Conservation (phyloP, 768 basidiomycete species). For the Auriscalpium orientale region DNA sequence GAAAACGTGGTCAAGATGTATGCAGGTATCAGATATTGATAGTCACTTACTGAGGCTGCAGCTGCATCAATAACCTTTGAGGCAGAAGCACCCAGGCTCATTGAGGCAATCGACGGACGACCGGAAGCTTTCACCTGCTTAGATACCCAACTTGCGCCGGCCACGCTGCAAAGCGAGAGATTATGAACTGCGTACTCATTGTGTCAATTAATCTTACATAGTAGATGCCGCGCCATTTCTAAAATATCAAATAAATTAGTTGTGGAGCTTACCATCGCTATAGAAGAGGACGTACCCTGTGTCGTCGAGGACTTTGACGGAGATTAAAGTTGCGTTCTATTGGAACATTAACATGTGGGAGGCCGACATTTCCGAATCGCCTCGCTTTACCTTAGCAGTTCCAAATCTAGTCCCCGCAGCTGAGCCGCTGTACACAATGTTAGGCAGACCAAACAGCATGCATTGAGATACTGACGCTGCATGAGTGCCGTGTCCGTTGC, state of each 20-base stretch:
- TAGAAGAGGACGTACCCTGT: constrained; percentile 20
- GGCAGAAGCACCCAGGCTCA: constrained; percentile 30
- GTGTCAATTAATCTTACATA: neutral
- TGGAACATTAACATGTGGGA: too few relatives aligned
- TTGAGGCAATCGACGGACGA: constrained; percentile 27
- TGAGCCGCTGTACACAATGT: constrained; percentile 23
- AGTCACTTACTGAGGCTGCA: constrained; percentile 15
- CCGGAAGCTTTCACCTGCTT: constrained; percentile 16
- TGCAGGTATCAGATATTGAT: neutral
- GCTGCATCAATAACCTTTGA: constrained; percentile 26
- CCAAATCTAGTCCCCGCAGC: constrained; percentile 27
- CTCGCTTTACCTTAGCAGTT: constrained; percentile 16
- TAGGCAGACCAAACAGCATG: neutral
- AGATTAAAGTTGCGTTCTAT: constrained; percentile 25
- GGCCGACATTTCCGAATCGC: too few relatives aligned
- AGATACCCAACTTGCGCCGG: constrained; percentile 28
- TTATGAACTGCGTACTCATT: neutral
- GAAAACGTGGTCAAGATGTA: constrained; percentile 5
- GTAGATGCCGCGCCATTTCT: constrained; percentile 5
- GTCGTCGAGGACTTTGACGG: constrained; percentile 36
- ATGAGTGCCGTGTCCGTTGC: constrained; percentile 39
- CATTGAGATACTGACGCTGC: constrained; percentile 9
- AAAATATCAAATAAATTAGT: neutral
- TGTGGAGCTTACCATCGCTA: neutral
- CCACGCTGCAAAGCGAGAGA: constrained; percentile 12